Evolutionary conservation across 2,329 filamentous ascomycete species (phyloP).

Genomic region (Leptosphaerulina australis): DNA sequence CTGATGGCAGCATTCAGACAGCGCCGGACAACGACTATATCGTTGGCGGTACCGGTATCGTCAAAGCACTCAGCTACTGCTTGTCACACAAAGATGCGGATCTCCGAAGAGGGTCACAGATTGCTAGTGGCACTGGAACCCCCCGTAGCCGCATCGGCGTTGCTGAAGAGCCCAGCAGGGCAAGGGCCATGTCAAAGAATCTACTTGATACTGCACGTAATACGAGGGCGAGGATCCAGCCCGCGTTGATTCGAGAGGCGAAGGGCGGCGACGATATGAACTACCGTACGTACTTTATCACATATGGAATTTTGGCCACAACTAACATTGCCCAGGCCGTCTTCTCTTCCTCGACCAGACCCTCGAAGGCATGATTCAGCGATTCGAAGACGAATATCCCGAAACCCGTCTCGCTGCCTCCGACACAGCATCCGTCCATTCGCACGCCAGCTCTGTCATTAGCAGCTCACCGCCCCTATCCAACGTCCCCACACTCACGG

Average conservation of each 20-base stretch:
- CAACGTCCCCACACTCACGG: conserved; percentile 38
- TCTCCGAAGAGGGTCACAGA: conserved; percentile 47
- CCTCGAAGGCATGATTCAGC: conserved; percentile 86
- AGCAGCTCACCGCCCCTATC: conserved; percentile 41
- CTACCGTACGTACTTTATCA: conserved; percentile 67
- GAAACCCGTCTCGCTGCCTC: conserved; percentile 70
- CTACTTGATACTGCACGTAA: conserved; percentile 85
- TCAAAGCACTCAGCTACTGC: conserved; percentile 90
- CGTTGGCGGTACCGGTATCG: conserved; percentile 91
- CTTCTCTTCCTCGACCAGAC: conserved; percentile 88
- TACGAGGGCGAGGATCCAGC: conserved; percentile 81
- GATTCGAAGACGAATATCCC: conserved; percentile 95
- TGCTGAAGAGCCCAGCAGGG: conserved; percentile 38
- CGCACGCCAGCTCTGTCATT: conserved; percentile 37
- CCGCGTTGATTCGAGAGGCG: conserved; percentile 78
- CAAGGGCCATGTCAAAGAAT: conserved; percentile 87
- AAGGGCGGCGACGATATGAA: conserved; percentile 73
- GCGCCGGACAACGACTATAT: conserved; percentile 93
- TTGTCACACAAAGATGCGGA: conserved; percentile 77
- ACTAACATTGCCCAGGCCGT: conserved; percentile 60
- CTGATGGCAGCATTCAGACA: conserved; percentile 66
- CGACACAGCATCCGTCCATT: conserved; percentile 37
- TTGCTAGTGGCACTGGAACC: conserved; percentile 61
- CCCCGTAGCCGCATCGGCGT: conserved; percentile 51
- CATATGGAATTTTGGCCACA: not conserved